phyloP scores from a whole-genome alignment of 371 early-diverging fungal species.

The Mucor racemosus region DNA sequence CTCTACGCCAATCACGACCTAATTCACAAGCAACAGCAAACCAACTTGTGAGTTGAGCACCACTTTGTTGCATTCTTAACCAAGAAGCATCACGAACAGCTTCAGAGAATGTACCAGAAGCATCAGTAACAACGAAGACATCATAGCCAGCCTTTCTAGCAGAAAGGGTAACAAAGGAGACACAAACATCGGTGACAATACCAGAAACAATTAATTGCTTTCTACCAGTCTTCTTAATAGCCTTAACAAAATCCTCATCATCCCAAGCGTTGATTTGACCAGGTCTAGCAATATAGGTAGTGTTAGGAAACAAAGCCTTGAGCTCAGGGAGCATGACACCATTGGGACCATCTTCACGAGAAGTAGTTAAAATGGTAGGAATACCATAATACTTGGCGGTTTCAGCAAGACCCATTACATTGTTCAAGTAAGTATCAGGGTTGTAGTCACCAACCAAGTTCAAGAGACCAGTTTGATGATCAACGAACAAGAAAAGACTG shows the following conservation, averaged over 20 bases:
- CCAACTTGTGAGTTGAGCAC: conserved; percentile 28
- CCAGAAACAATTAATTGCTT: conserved; percentile 38
- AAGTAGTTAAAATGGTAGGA: too few relatives aligned
- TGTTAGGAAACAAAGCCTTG: conserved; percentile 30
- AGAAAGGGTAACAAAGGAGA: conserved; percentile 32
- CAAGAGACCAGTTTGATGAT: too few relatives aligned
- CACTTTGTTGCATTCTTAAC: conserved; percentile 34
- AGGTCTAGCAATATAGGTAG: conserved; percentile 30
- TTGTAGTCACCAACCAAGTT: too few relatives aligned
- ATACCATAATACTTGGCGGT: too few relatives aligned
- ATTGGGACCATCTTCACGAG: conserved; percentile 37
- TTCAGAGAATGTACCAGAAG: conserved; percentile 28
- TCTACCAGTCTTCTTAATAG: conserved; percentile 36
- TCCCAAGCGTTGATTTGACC: conserved; percentile 44
- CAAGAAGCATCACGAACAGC: conserved; percentile 33
- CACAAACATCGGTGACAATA: conserved; percentile 40
- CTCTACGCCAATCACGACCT: conserved; percentile 33
- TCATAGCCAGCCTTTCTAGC: conserved; percentile 37
- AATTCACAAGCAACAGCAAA: conserved; percentile 35
- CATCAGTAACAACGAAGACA: conserved; percentile 35
- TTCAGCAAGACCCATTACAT: too few relatives aligned
- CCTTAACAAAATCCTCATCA: too few relatives aligned
- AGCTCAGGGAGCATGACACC: too few relatives aligned
- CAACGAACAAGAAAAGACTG: too few relatives aligned
- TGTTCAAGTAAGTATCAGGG: too few relatives aligned